Conservation (phyloP, 176 grass and related monocot genomes). For the Musa beccarii region DNA sequence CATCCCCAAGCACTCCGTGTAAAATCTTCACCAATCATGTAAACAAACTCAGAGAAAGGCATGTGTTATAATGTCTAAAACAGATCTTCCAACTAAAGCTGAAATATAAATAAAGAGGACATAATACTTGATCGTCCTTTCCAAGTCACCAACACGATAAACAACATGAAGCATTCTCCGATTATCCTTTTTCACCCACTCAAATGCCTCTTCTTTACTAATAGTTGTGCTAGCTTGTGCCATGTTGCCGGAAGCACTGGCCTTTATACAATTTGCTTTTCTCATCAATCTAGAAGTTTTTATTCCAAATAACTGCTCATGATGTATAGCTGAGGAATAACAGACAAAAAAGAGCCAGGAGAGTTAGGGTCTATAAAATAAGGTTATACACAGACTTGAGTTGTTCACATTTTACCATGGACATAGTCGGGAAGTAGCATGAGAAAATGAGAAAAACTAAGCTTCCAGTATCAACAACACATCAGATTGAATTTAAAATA, state of each 20-base stretch:
- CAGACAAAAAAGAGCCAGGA: not conserved
- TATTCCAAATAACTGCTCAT: conserved; percentile 31
- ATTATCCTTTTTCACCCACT: conserved; percentile 79
- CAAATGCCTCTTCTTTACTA: conserved; percentile 44
- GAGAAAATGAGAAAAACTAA: not conserved
- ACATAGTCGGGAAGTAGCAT: not conserved
- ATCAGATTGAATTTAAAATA: not conserved
- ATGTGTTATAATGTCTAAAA: not conserved
- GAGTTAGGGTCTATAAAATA: too few species aligned
- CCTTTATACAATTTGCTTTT: conserved; percentile 24
- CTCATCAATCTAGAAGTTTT: conserved; percentile 33
- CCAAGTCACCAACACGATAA: conserved; percentile 85
- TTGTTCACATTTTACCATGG: not conserved
- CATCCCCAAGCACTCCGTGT: conserved; percentile 93
- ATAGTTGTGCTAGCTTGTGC: conserved; percentile 34
- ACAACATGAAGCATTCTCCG: conserved; percentile 84
- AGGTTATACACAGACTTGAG: not conserved
- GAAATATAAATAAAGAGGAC: conserved; percentile 2
- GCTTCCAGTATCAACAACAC: not conserved
- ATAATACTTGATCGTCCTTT: conserved; percentile 90
- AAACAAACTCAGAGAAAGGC: conserved; percentile 6
- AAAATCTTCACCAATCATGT: conserved; percentile 45
- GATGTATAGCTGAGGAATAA: conserved; percentile 35
- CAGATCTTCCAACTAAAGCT: not conserved
- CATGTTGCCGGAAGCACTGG: conserved; percentile 32